Conservation (phyloP, 495 filamentous ascomycete genomes). For the Penicillium longicatenatum region DNA sequence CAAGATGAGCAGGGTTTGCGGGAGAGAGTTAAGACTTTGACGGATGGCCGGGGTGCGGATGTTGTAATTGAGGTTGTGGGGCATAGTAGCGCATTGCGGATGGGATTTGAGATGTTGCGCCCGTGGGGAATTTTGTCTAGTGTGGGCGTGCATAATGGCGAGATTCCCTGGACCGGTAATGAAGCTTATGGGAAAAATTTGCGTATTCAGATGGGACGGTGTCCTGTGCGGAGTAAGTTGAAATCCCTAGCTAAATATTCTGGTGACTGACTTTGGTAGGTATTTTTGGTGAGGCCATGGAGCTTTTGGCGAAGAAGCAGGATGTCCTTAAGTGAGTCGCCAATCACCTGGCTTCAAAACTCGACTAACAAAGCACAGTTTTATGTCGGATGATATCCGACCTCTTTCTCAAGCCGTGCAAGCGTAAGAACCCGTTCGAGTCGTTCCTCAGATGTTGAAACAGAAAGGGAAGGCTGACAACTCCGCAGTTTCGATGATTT, state of each 20-base stretch:
- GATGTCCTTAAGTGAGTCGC: slow-evolving; percentile 31
- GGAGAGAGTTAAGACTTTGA: slow-evolving; percentile 67
- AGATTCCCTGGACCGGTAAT: slow-evolving; percentile 84
- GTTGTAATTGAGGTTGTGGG: slow-evolving; percentile 88
- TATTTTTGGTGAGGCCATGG: slow-evolving; percentile 60
- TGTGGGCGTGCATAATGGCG: slow-evolving; percentile 85
- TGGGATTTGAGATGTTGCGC: slow-evolving; percentile 80
- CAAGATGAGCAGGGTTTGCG: slow-evolving; percentile 57
- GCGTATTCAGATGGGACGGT: slow-evolving; percentile 85
- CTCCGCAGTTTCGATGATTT: slow-evolving; percentile 35
- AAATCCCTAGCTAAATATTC: too few species aligned
- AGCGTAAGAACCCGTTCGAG: too few species aligned
- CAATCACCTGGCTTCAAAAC: not conserved
- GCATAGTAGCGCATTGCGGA: slow-evolving; percentile 69
- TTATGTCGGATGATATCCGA: slow-evolving; percentile 41
- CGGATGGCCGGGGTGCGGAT: slow-evolving; percentile 81
- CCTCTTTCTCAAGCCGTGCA: slow-evolving; percentile 39
- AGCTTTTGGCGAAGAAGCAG: slow-evolving; percentile 60
- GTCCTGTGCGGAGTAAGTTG: slow-evolving; percentile 63
- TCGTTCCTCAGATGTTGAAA: not conserved
- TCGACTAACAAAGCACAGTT: slow-evolving; percentile 27
- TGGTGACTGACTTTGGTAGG: slow-evolving; percentile 18
- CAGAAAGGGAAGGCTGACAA: not conserved
- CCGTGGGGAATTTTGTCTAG: slow-evolving; percentile 82
- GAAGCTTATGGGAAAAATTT: slow-evolving; percentile 91